Percentiles rank a stretch among this genome's conserved stretches.
Conservation (phyloP, 257 asterid genomes). For the Plantago ovata region DNA sequence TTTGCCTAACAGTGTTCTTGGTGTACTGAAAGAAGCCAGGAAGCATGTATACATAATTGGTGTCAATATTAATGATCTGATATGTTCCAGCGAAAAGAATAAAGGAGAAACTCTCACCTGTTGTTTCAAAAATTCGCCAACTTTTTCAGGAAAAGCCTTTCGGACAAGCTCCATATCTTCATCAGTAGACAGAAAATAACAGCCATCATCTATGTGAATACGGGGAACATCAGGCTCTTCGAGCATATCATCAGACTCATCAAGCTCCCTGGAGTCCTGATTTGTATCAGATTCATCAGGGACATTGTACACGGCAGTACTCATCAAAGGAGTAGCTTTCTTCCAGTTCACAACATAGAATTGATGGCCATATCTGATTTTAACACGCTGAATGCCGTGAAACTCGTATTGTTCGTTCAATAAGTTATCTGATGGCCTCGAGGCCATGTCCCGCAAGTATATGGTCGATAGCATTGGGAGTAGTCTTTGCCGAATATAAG, state of each 20-base stretch:
- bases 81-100: not conserved
- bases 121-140: slow-evolving; percentile 48
- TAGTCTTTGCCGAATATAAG: slow-evolving; percentile 70
- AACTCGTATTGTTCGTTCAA: slow-evolving; percentile 69
- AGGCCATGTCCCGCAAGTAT: slow-evolving; percentile 60
- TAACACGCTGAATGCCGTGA: slow-evolving; percentile 70
- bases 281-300: slow-evolving; percentile 39
- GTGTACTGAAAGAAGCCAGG: too few relatives aligned
- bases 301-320: slow-evolving; percentile 23
- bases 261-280: slow-evolving; percentile 35
- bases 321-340: slow-evolving; percentile 35
- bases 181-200: slow-evolving; percentile 66
- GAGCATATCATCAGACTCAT: slow-evolving; percentile 41
- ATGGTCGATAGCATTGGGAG: slow-evolving; percentile 80
- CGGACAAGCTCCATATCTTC: slow-evolving; percentile 80
- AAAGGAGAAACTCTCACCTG: slow-evolving; percentile 42
- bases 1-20: too few relatives aligned
- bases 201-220: slow-evolving; percentile 41
- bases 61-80: not conserved
- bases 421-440: slow-evolving; percentile 38
- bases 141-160: slow-evolving; percentile 68
- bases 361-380: slow-evolving; percentile 64
- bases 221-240: slow-evolving; percentile 58
- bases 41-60: too few relatives aligned
- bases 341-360: slow-evolving; percentile 73